Percentiles rank a stretch among this genome's conserved stretches.
Conservation (phyloP, 2,329 filamentous ascomycete species). For the Colletotrichum incanum region DNA sequence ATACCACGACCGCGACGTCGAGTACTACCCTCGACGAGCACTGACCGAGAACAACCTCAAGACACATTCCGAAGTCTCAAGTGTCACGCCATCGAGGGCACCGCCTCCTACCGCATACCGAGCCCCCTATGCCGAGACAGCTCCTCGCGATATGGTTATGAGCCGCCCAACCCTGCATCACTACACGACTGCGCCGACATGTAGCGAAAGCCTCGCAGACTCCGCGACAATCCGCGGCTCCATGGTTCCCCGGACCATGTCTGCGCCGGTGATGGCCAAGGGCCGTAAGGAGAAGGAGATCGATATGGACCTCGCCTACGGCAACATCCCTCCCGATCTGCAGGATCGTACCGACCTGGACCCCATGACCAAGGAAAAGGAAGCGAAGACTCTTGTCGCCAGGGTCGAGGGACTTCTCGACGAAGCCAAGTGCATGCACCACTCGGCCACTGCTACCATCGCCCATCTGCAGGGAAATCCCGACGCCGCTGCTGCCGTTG, state of each 20-base stretch:
- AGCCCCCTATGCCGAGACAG: slow-evolving; percentile 61
- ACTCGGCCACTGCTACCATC: slow-evolving; percentile 88
- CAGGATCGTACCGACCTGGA: slow-evolving; percentile 64
- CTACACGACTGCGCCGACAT: slow-evolving; percentile 48
- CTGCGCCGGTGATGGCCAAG: slow-evolving; percentile 57
- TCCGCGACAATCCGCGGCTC: slow-evolving; percentile 40
- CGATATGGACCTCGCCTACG: slow-evolving; percentile 95
- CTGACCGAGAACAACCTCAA: slow-evolving; percentile 70
- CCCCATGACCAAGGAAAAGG: slow-evolving; percentile 65
- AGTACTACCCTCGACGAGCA: slow-evolving; percentile 51
- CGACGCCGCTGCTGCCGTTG: slow-evolving; percentile 93
- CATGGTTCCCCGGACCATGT: slow-evolving; percentile 57
- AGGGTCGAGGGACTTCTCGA: slow-evolving; percentile 84
- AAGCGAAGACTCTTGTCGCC: slow-evolving; percentile 73
- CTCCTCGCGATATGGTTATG: slow-evolving; percentile 60
- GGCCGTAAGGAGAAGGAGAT: slow-evolving; percentile 66
- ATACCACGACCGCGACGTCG: slow-evolving; percentile 45
- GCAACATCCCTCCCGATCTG: slow-evolving; percentile 82
- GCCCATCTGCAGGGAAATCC: slow-evolving; percentile 78
- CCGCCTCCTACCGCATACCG: slow-evolving; percentile 57
- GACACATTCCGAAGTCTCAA: slow-evolving; percentile 68
- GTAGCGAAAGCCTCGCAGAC: slow-evolving; percentile 42
- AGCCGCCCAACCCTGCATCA: slow-evolving; percentile 44
- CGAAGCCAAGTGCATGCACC: slow-evolving; percentile 90
- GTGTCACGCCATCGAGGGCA: slow-evolving; percentile 60